phyloP scores from a whole-genome alignment of 2,329 filamentous ascomycete species.

The Trichoderma breve region DNA sequence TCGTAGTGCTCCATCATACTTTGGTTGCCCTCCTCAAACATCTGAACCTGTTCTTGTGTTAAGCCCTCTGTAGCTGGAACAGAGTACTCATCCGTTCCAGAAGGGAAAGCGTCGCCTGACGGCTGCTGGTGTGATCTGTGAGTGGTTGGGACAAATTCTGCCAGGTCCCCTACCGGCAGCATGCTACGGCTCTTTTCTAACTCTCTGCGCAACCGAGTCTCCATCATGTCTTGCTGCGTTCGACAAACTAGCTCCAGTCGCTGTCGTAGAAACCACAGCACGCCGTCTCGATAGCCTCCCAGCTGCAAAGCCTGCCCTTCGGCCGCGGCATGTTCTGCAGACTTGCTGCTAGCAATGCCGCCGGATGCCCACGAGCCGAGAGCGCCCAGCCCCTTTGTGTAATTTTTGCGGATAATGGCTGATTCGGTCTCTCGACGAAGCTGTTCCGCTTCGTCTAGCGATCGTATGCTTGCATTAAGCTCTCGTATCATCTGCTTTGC shows the following conservation, averaged over 20 bases:
- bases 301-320: constrained; percentile 68
- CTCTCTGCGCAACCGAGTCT: constrained; percentile 78
- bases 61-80: constrained; percentile 50
- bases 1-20: constrained; percentile 92
- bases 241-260: constrained; percentile 72
- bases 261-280: constrained; percentile 78
- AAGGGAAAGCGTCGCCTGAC: background rate
- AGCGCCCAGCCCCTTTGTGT: constrained; percentile 61
- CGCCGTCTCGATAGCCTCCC: constrained; percentile 71
- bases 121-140: constrained; percentile 12
- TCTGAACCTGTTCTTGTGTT: constrained; percentile 80
- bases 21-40: constrained; percentile 91
- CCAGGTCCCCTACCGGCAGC: constrained; percentile 44
- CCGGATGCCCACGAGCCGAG: constrained; percentile 66
- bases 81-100: constrained; percentile 9
- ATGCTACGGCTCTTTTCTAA: constrained; percentile 87
- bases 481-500: constrained; percentile 83
- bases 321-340: constrained; percentile 66
- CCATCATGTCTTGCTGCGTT: constrained; percentile 89
- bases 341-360: constrained; percentile 46
- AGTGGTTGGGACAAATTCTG: constrained; percentile 30
- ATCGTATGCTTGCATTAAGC: constrained; percentile 76
- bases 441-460: constrained; percentile 77
- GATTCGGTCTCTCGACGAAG: constrained; percentile 74
- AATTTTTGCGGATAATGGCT: constrained; percentile 69